Evolutionary conservation across 2,329 filamentous ascomycete species (phyloP).

Genomic region (Zelopaecilomyces penicillatus): DNA sequence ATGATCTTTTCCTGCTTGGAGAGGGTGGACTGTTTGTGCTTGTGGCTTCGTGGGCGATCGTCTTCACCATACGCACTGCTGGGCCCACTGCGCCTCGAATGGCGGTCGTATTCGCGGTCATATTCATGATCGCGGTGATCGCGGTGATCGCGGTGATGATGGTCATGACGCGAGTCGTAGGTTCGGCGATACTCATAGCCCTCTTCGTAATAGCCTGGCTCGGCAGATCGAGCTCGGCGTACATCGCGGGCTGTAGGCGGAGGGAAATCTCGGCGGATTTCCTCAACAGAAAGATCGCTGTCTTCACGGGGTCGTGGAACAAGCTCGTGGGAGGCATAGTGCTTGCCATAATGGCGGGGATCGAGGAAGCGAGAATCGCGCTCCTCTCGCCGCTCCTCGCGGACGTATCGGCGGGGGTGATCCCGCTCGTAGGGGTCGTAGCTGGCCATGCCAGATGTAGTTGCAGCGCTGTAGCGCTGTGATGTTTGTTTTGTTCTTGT

Average conservation of each 20-base stretch:
- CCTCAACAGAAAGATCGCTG: constrained; percentile 68
- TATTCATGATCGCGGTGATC: constrained; percentile 26
- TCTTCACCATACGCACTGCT: constrained; percentile 52
- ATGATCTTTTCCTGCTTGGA: constrained; percentile 59
- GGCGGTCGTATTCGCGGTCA: constrained; percentile 33
- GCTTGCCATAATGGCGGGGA: constrained; percentile 39
- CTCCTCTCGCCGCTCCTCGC: constrained; percentile 45
- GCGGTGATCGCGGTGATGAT: constrained; percentile 23
- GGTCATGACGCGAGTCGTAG: constrained; percentile 38
- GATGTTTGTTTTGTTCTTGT: no score
- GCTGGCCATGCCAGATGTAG: constrained; percentile 25
- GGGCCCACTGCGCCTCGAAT: constrained; percentile 38
- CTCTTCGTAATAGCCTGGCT: constrained; percentile 50
- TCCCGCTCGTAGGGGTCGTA: constrained; percentile 50
- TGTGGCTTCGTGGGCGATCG: constrained; percentile 35
- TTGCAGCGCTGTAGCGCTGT: not conserved
- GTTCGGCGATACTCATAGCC: constrained; percentile 38
- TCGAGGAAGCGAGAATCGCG: constrained; percentile 47
- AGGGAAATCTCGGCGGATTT: constrained; percentile 76
- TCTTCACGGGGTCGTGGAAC: constrained; percentile 58
- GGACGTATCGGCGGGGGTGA: constrained; percentile 42
- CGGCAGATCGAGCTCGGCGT: constrained; percentile 57
- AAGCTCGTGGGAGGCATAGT: constrained; percentile 41
- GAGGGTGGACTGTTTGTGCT: constrained; percentile 24
- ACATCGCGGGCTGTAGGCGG: constrained; percentile 50